Conservation (phyloP, 768 basidiomycete genomes). For the Xerocomus spinulosus region DNA sequence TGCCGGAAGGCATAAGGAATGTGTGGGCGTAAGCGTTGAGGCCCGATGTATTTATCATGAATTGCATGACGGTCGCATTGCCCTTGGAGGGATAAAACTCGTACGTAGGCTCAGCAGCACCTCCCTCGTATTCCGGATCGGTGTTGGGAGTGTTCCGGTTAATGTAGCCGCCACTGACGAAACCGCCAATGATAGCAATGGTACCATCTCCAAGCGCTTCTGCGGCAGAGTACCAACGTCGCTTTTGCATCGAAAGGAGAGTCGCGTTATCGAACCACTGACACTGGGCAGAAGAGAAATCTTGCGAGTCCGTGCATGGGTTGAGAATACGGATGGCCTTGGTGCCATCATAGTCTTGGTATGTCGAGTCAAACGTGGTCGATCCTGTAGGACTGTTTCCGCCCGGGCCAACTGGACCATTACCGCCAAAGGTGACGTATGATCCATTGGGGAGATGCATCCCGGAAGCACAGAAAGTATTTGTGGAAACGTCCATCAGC, state of each 20-base stretch:
- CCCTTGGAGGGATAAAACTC: constrained; percentile 75
- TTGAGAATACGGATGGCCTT: constrained; percentile 77
- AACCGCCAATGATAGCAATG: constrained; percentile 77
- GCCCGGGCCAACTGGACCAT: constrained; percentile 64
- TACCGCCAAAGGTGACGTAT: constrained; percentile 72
- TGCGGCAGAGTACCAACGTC: constrained; percentile 76
- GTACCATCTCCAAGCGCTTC: constrained; percentile 74
- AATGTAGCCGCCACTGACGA: constrained; percentile 72
- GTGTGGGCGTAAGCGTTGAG: constrained; percentile 75
- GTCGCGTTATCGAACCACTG: constrained; percentile 70
- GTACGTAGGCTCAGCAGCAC: constrained; percentile 74
- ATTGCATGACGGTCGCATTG: constrained; percentile 51
- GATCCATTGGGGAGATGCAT: constrained; percentile 80
- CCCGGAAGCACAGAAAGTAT: constrained; percentile 78
- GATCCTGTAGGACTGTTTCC: constrained; percentile 52
- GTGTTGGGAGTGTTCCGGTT: constrained; percentile 69
- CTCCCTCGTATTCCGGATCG: constrained; percentile 59
- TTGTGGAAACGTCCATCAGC: constrained; percentile 46
- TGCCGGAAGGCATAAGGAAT: constrained; percentile 71
- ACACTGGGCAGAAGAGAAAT: constrained; percentile 49
- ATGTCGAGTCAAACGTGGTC: constrained; percentile 58
- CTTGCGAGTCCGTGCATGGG: constrained; percentile 54
- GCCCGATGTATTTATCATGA: constrained; percentile 68
- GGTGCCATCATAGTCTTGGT: constrained; percentile 77
- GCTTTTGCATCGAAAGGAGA: constrained; percentile 58